phyloP scores from a whole-genome alignment of 192 early-diverging fungal genomes.

The Entomortierella parvispora region DNA sequence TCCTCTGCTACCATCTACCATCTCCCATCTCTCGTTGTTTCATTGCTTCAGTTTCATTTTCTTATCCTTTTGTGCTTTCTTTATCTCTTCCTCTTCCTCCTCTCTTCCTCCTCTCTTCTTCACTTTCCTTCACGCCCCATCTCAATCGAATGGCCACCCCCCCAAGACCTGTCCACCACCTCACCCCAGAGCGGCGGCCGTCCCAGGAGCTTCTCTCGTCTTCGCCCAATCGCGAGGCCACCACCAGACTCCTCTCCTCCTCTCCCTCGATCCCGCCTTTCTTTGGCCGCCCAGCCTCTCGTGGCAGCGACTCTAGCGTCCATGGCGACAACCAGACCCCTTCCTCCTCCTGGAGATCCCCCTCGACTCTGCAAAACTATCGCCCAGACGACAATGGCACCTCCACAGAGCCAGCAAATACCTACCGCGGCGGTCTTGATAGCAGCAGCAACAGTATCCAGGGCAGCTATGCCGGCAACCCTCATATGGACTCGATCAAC shows the following conservation, averaged over 20 bases:
- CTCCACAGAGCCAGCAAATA: neutral
- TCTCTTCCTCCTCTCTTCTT: neutral
- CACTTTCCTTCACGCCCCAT: neutral
- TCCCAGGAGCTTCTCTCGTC: conserved; percentile 40
- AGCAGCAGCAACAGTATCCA: conserved; percentile 45
- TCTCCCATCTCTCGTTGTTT: neutral
- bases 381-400: conserved; percentile 14
- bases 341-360: conserved; percentile 44
- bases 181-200: conserved; percentile 5
- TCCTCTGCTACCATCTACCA: too few relatives aligned
- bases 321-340: conserved; percentile 21
- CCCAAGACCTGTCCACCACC: conserved; percentile 16
- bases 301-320: conserved; percentile 20
- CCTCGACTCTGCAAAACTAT: conserved; percentile 50
- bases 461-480: conserved; percentile 16
- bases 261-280: conserved; percentile 30
- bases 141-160: conserved; percentile 17
- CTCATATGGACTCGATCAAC: conserved; percentile 17
- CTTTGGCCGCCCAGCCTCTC: conserved; percentile 35
- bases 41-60: neutral
- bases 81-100: neutral
- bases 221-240: conserved; percentile 37
- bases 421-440: conserved; percentile 26
- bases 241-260: conserved; percentile 35
- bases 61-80: neutral